phyloP scores from a whole-genome alignment of 306 rosid species.

The Comarum palustre region DNA sequence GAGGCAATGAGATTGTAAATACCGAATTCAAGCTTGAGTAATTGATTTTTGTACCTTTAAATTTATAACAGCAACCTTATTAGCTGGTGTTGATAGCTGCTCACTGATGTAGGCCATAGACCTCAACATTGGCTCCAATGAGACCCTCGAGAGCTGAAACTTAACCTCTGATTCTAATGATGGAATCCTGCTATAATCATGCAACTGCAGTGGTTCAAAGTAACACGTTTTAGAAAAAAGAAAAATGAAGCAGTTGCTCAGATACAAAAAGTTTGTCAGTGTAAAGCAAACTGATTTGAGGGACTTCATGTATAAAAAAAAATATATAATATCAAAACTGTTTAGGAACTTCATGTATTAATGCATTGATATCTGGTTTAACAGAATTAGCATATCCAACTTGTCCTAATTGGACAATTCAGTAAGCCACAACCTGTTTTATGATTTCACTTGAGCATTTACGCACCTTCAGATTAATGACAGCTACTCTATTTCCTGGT shows the following conservation, averaged over 20 bases:
- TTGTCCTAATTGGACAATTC: background rate
- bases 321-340: background rate
- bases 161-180: constrained; percentile 83
- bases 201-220: constrained; percentile 57
- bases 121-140: constrained; percentile 86
- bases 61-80: constrained; percentile 92
- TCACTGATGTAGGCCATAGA: constrained; percentile 89
- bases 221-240: constrained; percentile 9
- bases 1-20: background rate
- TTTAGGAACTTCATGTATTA: background rate
- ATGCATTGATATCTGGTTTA: background rate
- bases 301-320: background rate
- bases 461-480: constrained; percentile 77
- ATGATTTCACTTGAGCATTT: constrained; percentile 21
- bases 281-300: background rate
- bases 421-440: constrained; percentile 4
- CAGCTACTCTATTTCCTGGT: constrained; percentile 77
- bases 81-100: constrained; percentile 86
- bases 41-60: constrained; percentile 53
- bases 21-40: constrained; percentile 8
- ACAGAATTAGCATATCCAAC: background rate
- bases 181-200: constrained; percentile 66
- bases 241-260: background rate
- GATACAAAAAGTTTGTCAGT: constrained; percentile 14
- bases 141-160: constrained; percentile 76